Evolutionary conservation across 2,329 filamentous ascomycete genomes (phyloP).

Genomic region (Colletotrichum viniferum): DNA sequence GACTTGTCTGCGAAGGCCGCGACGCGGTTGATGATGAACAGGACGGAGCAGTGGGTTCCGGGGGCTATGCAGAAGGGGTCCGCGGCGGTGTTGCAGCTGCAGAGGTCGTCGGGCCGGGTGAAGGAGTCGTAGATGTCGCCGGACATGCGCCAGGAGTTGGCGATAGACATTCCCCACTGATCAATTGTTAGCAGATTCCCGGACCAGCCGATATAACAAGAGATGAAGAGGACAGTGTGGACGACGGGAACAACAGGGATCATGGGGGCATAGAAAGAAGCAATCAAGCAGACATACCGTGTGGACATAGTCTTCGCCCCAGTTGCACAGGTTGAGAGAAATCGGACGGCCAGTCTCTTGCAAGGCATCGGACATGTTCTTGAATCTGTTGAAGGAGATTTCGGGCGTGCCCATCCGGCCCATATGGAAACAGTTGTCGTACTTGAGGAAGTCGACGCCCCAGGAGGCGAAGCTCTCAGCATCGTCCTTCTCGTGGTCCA

Average conservation of each 20-base stretch:
- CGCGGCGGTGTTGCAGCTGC: constrained; percentile 32
- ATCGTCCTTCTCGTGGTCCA: constrained; percentile 57
- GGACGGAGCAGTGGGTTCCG: constrained; percentile 29
- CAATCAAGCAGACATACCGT: neutral
- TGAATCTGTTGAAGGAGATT: constrained; percentile 32
- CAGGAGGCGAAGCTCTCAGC: constrained; percentile 56
- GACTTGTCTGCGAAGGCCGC: constrained; percentile 21
- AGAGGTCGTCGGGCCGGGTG: constrained; percentile 34
- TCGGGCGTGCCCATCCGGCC: constrained; percentile 28
- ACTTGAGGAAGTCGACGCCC: constrained; percentile 59
- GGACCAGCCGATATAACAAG: neutral
- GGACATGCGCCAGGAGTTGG: constrained; percentile 37
- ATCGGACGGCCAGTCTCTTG: constrained; percentile 34
- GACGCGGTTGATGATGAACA: constrained; percentile 30
- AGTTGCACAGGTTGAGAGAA: constrained; percentile 37
- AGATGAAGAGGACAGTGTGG: neutral
- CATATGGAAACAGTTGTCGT: constrained; percentile 50
- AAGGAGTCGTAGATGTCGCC: constrained; percentile 38
- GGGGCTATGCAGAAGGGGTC: constrained; percentile 26
- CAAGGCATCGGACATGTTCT: constrained; percentile 37
- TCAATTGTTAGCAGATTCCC: constrained; percentile 7
- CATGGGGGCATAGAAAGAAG: neutral
- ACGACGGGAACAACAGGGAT: neutral
- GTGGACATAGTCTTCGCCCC: constrained; percentile 34
- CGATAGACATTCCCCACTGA: constrained; percentile 31